A percentile compares a stretch with the other conserved stretches of the same genome.
Evolutionary conservation across 2,329 filamentous ascomycete genomes (phyloP).

Genomic region (Alternaria atra): DNA sequence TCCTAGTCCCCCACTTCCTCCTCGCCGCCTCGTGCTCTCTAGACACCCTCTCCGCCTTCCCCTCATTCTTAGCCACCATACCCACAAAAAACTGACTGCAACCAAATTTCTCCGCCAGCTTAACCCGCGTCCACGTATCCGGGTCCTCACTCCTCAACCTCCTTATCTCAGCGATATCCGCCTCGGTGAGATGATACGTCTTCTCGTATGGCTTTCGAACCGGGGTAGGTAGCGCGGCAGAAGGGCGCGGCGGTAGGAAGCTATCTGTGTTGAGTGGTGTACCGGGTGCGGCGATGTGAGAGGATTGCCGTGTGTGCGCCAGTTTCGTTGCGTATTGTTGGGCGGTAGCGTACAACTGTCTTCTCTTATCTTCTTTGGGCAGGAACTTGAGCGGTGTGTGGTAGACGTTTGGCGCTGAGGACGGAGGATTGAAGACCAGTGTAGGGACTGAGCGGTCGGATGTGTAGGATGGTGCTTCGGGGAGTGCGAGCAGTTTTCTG

Average conservation of each 20-base stretch:
- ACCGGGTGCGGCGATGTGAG: constrained; percentile 39
- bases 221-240: constrained; percentile 56
- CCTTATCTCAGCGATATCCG: constrained; percentile 68
- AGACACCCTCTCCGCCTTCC: constrained; percentile 53
- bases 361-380: constrained; percentile 65
- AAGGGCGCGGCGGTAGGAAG: constrained; percentile 35
- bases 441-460: constrained; percentile 38
- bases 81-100: constrained; percentile 71
- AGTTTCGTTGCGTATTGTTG: constrained; percentile 31
- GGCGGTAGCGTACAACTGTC: constrained; percentile 55
- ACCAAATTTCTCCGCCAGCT: constrained; percentile 69
- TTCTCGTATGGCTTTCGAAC: constrained; percentile 63
- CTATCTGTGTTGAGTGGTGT: constrained; percentile 33
- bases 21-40: constrained; percentile 64
- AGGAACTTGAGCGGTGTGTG: constrained; percentile 73
- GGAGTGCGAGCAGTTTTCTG: constrained; percentile 57
- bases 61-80: constrained; percentile 61
- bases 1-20: constrained; percentile 67
- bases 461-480: constrained; percentile 56
- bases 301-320: constrained; percentile 32
- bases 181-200: constrained; percentile 67
- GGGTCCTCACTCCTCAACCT: constrained; percentile 64
- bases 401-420: constrained; percentile 68
- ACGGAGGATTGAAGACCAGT: constrained; percentile 70
- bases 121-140: constrained; percentile 65